These are phyloP conservation scores for Nakazawaea peltata DNA, from an alignment of 805 yeast species.

Conservation along the genomic window DNA sequence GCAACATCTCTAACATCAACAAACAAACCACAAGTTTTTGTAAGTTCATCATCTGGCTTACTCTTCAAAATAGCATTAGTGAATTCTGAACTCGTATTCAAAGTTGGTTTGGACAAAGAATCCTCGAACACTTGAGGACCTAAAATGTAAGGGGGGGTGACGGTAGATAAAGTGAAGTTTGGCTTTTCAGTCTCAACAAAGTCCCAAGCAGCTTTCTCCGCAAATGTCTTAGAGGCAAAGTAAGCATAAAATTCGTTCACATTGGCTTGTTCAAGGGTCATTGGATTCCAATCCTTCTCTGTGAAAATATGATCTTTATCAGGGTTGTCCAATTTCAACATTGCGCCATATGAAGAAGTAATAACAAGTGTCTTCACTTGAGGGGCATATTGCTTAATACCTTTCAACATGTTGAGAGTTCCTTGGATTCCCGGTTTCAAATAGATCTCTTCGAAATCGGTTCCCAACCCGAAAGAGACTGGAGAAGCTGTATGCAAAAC, in stretches of 20 bases:
- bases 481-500: slow-evolving; percentile 35
- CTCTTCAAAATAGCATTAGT: slow-evolving; percentile 18
- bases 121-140: slow-evolving; percentile 44
- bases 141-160: slow-evolving; percentile 36
- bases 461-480: slow-evolving; percentile 20
- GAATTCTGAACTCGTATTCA: slow-evolving; percentile 32
- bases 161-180: slow-evolving; percentile 28
- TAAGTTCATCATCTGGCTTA: slow-evolving; percentile 14
- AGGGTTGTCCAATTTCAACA: slow-evolving; percentile 21
- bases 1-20: slow-evolving; percentile 43
- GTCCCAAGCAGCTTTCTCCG: slow-evolving; percentile 53
- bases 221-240: slow-evolving; percentile 40
- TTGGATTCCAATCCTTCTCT: slow-evolving; percentile 31
- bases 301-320: slow-evolving; percentile 13
- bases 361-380: slow-evolving; percentile 40
- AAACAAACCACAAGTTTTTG: slow-evolving; percentile 12
- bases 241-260: slow-evolving; percentile 22
- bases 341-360: slow-evolving; percentile 48
- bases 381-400: slow-evolving; percentile 34
- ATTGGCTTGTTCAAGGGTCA: slow-evolving; percentile 24
- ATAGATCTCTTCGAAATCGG: slow-evolving; percentile 38
- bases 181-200: slow-evolving; percentile 33
- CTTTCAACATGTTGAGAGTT: slow-evolving; percentile 37
- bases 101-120: slow-evolving; percentile 19
- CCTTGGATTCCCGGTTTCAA: slow-evolving; percentile 52